Base-by-base conservation (phyloP, 2,329 filamentous ascomycete species). In the Cercospora sojina region DNA sequence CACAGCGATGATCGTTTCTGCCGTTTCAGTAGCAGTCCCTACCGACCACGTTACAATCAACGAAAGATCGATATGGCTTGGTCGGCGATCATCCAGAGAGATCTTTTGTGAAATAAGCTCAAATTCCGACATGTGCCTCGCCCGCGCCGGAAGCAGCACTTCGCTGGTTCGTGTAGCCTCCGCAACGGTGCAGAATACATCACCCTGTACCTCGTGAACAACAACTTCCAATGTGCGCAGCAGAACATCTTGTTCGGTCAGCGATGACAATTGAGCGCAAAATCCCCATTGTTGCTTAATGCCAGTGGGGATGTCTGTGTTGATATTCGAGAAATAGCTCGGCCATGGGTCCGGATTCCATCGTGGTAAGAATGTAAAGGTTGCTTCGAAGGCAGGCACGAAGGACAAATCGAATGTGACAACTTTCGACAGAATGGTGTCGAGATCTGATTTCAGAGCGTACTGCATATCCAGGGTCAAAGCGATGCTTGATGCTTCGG, bases 341-440 rank as follows among this genome's bases (percentile, higher is more conserved):
- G 95, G 93, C 94, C 95, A 99, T 2, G 87, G 83, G 58, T 90
- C 89, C 0, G 85, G 79, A 77, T 97, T 90, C 3, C 97, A 83
- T 9, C 90, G 86, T 10, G 95, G 93, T 12, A 89, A 84, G 68
- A 98, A 87, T 69, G 96, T 92, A 77, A 96, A 97, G 74, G 91
- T 95, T 16, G 93, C 91, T 79, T 97, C 93, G 73, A 99, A 98
- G 0, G 94, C 92, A 59, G 88, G 89, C 62, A 92, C 87, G 64
- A 97, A 85, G 41, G 88, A 86, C 5, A 98, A 78, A 62, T 90
- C 88, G 43, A 91, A 84, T 1, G 87, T 84, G 23, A 90, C 80
- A 2, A 85, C 87, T 77, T 96, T 94, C 41, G 89, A 87, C 43
- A 98, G 90, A 1, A 90, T 89, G 1, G 93, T 97, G 59, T 91